Percentiles rank a stretch among this genome's conserved stretches.
Conservation (phyloP, 139 green algal genomes). For the Picochlorum sp. region DNA sequence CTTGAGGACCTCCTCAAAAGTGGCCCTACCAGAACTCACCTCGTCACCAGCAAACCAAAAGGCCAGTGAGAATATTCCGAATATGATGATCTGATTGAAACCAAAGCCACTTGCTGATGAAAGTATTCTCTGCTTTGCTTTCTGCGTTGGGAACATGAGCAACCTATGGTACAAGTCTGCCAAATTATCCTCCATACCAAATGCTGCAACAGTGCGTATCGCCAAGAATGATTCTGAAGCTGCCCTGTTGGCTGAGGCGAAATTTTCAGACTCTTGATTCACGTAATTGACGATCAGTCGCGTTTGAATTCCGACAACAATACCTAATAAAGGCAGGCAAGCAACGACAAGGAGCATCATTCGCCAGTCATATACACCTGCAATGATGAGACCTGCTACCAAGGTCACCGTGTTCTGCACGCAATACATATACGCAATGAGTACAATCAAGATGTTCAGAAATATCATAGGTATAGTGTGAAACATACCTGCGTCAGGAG, state of each 20-base stretch:
- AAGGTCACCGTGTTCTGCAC: conserved; percentile 46
- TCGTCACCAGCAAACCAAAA: conserved; percentile 51
- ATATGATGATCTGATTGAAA: conserved; percentile 48
- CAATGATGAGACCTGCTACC: conserved; percentile 42
- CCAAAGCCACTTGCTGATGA: conserved; percentile 42
- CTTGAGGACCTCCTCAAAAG: conserved; percentile 62
- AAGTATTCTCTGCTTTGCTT: conserved; percentile 14
- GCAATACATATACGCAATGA: not conserved
- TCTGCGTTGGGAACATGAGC: conserved; percentile 27
- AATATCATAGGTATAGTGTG: not conserved
- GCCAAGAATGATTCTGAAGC: conserved; percentile 57
- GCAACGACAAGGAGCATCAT: conserved; percentile 72
- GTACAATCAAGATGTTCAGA: not conserved
- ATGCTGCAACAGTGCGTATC: conserved; percentile 59
- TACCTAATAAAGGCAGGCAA: conserved; percentile 52
- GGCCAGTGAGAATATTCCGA: conserved; percentile 58
- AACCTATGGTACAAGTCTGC: conserved; percentile 18
- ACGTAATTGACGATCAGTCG: conserved; percentile 38
- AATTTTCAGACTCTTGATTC: conserved; percentile 38
- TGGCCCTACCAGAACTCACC: conserved; percentile 24
- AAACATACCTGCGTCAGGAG: conserved; percentile 15
- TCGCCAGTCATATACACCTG: conserved; percentile 59
- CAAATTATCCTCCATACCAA: conserved; percentile 57
- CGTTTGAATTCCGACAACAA: conserved; percentile 32
- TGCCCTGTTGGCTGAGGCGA: conserved; percentile 54